Evolutionary conservation across 805 yeast species (phyloP).

Genomic region (Starmerella apicola): DNA sequence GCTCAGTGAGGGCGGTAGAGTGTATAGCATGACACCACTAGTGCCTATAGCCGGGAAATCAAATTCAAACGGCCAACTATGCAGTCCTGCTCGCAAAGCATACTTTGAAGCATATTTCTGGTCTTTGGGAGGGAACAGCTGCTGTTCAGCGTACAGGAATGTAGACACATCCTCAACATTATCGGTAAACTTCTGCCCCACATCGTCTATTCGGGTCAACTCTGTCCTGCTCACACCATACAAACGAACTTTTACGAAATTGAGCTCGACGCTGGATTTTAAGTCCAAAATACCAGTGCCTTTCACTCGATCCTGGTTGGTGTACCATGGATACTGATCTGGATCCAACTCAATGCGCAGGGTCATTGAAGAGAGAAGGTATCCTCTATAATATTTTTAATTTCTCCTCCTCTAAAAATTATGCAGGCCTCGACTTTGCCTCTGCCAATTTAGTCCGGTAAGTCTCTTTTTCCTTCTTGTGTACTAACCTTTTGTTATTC

Average conservation of each 20-base stretch:
- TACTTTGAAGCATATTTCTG: constrained; percentile 18
- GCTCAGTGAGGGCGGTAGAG: constrained; percentile 17
- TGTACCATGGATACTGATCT: constrained; percentile 18
- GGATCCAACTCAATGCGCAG: constrained; percentile 10
- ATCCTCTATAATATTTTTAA: no score
- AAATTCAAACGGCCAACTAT: constrained; percentile 28
- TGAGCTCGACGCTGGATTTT: constrained; percentile 6
- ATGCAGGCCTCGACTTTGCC: no score
- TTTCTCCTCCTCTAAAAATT: no score
- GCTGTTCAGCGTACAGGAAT: constrained; percentile 23
- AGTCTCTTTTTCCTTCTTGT: no score
- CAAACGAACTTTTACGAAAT: constrained; percentile 39
- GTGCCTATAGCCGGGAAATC: constrained; percentile 23
- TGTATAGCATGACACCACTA: neutral
- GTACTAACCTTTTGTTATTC: no score
- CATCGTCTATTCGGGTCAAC: constrained; percentile 24
- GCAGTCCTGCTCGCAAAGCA: constrained; percentile 28
- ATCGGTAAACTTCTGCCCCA: constrained; percentile 19
- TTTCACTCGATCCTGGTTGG: constrained; percentile 12
- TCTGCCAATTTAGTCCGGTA: no score
- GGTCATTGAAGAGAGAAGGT: no score
- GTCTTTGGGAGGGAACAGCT: constrained; percentile 29
- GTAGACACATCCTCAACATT: constrained; percentile 19
- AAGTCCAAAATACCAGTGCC: constrained; percentile 13
- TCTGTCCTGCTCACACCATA: constrained; percentile 61